Conservation (phyloP, 2,329 filamentous ascomycete genomes). For the Trichoderma aggressivum region DNA sequence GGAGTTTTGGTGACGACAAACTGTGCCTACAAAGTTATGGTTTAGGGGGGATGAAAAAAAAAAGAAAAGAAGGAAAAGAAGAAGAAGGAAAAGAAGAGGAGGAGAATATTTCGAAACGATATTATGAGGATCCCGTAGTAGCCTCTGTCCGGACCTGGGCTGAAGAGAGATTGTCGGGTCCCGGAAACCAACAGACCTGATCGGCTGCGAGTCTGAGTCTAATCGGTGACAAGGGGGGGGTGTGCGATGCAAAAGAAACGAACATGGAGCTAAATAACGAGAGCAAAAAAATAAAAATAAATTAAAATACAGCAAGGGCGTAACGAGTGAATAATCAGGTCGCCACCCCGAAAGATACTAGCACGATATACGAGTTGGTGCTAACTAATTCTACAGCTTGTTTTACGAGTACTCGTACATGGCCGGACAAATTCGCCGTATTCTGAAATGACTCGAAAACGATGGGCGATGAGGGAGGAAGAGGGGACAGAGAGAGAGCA, state of each 20-base stretch:
- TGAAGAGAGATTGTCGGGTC: conserved; percentile 17
- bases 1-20: background rate
- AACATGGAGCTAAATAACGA: conserved; percentile 7
- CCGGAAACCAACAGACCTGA: conserved; percentile 14
- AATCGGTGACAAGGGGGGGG: conserved; percentile 16
- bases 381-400: background rate
- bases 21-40: background rate
- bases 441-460: background rate
- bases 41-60: background rate
- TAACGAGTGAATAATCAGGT: conserved; percentile 12
- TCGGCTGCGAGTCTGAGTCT: conserved; percentile 18
- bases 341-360: background rate
- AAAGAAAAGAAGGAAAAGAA: background rate
- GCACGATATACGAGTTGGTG: background rate
- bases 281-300: background rate
- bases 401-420: background rate
- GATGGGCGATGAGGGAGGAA: background rate
- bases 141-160: background rate
- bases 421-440: background rate
- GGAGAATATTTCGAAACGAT: background rate
- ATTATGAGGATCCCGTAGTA: background rate
- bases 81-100: background rate
- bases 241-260: background rate
- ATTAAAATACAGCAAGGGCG: conserved; percentile 6
- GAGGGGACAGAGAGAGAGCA: background rate